phyloP scores from a whole-genome alignment of 257 asterid species.

The Orobanche coerulescens region DNA sequence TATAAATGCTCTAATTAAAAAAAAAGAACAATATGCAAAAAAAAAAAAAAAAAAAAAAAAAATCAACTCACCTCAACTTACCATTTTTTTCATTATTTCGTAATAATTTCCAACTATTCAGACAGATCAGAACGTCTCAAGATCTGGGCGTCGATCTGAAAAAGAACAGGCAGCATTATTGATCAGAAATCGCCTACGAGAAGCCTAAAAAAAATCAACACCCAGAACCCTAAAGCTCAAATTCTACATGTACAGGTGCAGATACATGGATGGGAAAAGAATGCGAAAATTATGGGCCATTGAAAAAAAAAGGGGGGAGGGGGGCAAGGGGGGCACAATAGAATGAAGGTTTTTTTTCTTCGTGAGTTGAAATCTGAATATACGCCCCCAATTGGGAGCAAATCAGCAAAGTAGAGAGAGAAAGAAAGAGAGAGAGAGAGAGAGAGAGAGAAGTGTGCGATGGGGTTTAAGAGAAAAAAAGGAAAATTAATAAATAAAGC shows the following conservation, averaged over 20 bases:
- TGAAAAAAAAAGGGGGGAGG: conserved; percentile 26
- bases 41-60: conserved; percentile 6
- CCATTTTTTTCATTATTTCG: conserved; percentile 18
- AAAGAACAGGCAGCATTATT: conserved; percentile 35
- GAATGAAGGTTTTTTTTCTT: conserved; percentile 20
- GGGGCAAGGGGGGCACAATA: conserved; percentile 17
- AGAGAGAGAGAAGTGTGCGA: conserved; percentile 22
- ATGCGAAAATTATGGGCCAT: conserved; percentile 28
- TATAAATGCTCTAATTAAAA: conserved; percentile 15
- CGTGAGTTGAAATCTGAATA: conserved; percentile 35
- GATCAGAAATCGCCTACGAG: conserved; percentile 33
- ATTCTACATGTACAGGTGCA: background rate
- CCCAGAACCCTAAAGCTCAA: conserved; percentile 22
- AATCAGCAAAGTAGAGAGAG: conserved; percentile 31
- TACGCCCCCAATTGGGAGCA: conserved; percentile 30
- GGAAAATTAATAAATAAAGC: conserved; percentile 8
- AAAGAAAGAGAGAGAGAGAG: conserved; percentile 25
- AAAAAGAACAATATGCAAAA: conserved; percentile 4
- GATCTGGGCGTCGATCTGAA: conserved; percentile 78
- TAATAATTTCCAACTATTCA: conserved; percentile 22
- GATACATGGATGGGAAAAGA: conserved; percentile 15
- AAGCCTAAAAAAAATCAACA: conserved; percentile 21
- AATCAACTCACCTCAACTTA: conserved; percentile 34
- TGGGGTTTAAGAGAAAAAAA: conserved; percentile 25
- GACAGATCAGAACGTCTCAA: conserved; percentile 47